Evolutionary conservation across 1,139 yeast species (phyloP).

Genomic region (Blastobotrys buckinghamii): DNA sequence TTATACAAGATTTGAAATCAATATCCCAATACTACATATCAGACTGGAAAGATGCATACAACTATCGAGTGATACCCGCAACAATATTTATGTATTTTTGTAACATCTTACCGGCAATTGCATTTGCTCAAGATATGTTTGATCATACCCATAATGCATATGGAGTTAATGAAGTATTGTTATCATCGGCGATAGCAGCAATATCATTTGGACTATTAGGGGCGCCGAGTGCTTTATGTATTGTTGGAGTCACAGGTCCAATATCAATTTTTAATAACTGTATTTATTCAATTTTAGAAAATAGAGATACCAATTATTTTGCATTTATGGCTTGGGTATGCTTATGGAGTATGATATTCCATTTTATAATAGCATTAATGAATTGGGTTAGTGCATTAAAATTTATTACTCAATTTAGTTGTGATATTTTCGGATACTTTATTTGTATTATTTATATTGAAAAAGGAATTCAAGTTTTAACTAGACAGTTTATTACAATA

Average conservation of each 20-base stretch:
- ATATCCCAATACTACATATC: slow-evolving; percentile 64
- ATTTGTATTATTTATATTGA: slow-evolving; percentile 86
- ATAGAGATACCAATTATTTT: slow-evolving; percentile 64
- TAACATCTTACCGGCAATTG: slow-evolving; percentile 84
- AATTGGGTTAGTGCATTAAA: slow-evolving; percentile 66
- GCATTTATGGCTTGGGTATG: slow-evolving; percentile 96
- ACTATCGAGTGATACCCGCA: slow-evolving; percentile 86
- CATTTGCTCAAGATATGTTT: slow-evolving; percentile 96
- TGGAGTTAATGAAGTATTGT: slow-evolving; percentile 84
- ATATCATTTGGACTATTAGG: slow-evolving; percentile 84
- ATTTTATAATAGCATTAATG: slow-evolving; percentile 61
- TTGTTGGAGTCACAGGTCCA: slow-evolving; percentile 96
- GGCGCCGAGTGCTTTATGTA: slow-evolving; percentile 67
- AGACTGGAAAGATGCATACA: slow-evolving; percentile 78
- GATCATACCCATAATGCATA: slow-evolving; percentile 76
- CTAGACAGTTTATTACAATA: slow-evolving; percentile 51
- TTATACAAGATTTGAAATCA: slow-evolving; percentile 47
- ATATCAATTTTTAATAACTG: slow-evolving; percentile 88
- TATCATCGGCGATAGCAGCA: slow-evolving; percentile 85
- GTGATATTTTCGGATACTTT: slow-evolving; percentile 91
- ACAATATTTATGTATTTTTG: slow-evolving; percentile 81
- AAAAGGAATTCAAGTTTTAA: slow-evolving; percentile 79
- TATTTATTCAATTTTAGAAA: slow-evolving; percentile 70
- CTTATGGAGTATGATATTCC: slow-evolving; percentile 85
- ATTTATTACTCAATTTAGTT: slow-evolving; percentile 75